Conservation (phyloP, 305 asterid genomes). For the Petunia hybrid region DNA sequence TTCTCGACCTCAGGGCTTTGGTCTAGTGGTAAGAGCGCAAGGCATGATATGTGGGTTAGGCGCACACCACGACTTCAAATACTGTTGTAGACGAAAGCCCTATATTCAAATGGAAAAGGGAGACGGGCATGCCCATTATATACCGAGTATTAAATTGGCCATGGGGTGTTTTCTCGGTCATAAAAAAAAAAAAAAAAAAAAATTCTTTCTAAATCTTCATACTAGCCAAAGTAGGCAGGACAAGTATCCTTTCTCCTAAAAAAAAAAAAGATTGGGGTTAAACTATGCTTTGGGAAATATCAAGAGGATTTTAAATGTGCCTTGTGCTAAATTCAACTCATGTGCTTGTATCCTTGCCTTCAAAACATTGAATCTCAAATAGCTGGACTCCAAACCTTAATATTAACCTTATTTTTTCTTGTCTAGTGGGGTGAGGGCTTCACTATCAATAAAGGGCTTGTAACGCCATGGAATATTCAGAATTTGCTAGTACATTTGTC, state of each 20-base stretch:
- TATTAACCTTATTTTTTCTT: background rate
- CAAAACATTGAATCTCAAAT: background rate
- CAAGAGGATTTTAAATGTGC: slow-evolving; percentile 2
- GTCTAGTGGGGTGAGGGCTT: slow-evolving; percentile 5
- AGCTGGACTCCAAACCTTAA: background rate
- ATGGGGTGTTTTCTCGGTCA: too few species aligned
- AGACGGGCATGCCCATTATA: too few species aligned
- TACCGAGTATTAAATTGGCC: too few species aligned
- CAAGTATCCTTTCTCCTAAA: too few species aligned
- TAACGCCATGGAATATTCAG: slow-evolving; percentile 19
- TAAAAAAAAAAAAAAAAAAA: too few species aligned
- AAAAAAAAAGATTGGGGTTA: slow-evolving; percentile 1
- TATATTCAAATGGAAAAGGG: too few species aligned
- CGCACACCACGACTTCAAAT: too few species aligned
- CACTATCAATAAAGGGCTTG: slow-evolving; percentile 4
- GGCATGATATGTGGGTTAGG: too few species aligned
- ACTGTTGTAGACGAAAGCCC: too few species aligned
- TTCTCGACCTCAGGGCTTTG: too few species aligned
- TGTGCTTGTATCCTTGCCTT: slow-evolving; percentile 17
- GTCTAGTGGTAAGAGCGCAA: too few species aligned
- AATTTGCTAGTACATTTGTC: slow-evolving; percentile 7
- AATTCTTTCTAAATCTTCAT: slow-evolving; percentile 10
- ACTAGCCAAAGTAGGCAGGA: slow-evolving; percentile 2
- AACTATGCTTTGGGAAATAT: background rate
- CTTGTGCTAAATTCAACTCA: slow-evolving; percentile 16